Evolutionary conservation across 2,329 filamentous ascomycete genomes (phyloP), one percentile per base, ranked within the genome.

Genomic region (Cladobotryum mycophilum): DNA sequence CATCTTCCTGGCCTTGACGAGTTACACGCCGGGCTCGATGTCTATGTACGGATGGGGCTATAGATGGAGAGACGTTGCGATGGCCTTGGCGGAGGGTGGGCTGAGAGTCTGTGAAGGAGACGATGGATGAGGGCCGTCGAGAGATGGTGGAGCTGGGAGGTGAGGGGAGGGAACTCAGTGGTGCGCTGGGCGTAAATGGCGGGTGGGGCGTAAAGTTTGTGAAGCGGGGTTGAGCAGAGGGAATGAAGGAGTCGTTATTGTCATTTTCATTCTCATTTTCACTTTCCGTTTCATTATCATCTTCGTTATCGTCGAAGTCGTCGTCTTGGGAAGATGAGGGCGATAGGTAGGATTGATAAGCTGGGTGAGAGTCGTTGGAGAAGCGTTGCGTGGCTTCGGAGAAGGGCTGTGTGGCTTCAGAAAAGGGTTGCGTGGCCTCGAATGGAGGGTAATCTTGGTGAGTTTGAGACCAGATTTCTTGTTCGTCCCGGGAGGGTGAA

Each of bases 1-100:
- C 56, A 5, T 67, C 62, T 25, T 69, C 61, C 9, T 30, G 25
- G 6, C 8, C 25, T 30, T 30, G 1, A 12, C 15, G 25, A 38
- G 18, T 14, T 14, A 2, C 13, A 30, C 25, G 11, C 3, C 14
- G 12, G 9, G 14, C 18, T 7, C 18, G 22, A 11, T 36, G 41
- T 41, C 22, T 18, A 2, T 42, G 22, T 15, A 61, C 30, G 37
- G 33, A 43, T 33, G 47, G 14, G 15, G 33, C 8, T 38, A 22
- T 18, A 37, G 25, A 20, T 30, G 25, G 42, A 36, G 43, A 37
- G 30, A 13, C 18, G 38, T 30, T 22, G 25, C 18, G 40, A 20
- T 53, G 36, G 1, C 41, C 40, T 30, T 41, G 47, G 34, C 42
- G 35, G 50, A 50, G 37, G 35, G 50, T 49, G 43, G 17, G 49